A percentile compares a stretch with the other conserved stretches of the same genome.
These are phyloP conservation scores for Blastobotrys petasosporus DNA, from an alignment of 1,139 yeast species.

Conservation along the genomic window DNA sequence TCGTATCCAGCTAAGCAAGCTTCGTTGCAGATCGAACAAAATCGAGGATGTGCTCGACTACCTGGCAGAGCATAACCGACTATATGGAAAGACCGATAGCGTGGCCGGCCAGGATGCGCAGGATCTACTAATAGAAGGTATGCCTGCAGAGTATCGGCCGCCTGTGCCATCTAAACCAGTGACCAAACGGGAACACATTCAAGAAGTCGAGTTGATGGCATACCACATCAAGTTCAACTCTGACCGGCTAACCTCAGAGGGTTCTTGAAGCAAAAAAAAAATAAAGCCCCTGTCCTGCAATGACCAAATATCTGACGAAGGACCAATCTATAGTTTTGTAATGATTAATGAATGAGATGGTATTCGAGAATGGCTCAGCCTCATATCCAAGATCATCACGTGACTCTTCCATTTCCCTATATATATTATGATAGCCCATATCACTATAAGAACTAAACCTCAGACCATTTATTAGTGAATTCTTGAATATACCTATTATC, in stretches of 20 bases:
- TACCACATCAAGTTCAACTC: constrained; percentile 9
- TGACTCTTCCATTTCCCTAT: too few relatives aligned
- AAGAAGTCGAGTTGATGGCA: constrained; percentile 9
- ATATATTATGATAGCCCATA: too few relatives aligned
- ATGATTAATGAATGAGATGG: too few relatives aligned
- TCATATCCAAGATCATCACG: too few relatives aligned
- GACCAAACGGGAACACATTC: constrained; percentile 7
- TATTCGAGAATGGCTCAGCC: too few relatives aligned
- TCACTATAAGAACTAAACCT: too few relatives aligned
- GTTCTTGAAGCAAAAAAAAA: too few relatives aligned
- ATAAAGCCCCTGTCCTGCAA: too few relatives aligned
- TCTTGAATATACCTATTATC: too few relatives aligned
- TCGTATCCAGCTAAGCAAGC: constrained; percentile 8
- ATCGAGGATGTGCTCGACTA: constrained; percentile 8
- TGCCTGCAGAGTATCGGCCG: constrained; percentile 10
- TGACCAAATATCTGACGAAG: too few relatives aligned
- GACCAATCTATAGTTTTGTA: too few relatives aligned
- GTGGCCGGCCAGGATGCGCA: constrained; percentile 10
- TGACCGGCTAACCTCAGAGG: background rate
- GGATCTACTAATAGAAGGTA: constrained; percentile 7
- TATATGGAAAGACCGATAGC: constrained; percentile 5
- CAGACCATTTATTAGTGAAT: too few relatives aligned
- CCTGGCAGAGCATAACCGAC: constrained; percentile 8
- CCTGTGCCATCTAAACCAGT: constrained; percentile 8
- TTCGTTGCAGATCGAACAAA: constrained; percentile 6